phyloP scores from a whole-genome alignment of 2,329 filamentous ascomycete genomes.

The Epichloe gansuensis region DNA sequence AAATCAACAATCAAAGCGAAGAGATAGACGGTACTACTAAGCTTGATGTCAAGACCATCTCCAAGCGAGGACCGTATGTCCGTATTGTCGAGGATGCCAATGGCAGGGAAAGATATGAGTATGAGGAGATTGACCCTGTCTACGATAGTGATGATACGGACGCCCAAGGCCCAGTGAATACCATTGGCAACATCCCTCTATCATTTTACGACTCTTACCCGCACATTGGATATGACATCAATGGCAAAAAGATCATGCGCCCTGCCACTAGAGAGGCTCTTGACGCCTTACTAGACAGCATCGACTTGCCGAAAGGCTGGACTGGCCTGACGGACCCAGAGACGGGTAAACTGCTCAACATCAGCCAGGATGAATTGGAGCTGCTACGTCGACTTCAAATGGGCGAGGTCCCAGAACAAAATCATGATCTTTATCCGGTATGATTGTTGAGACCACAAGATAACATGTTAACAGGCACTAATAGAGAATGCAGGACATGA shows the following conservation, averaged over 20 bases:
- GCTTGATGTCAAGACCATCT: not conserved
- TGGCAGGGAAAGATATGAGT: conserved; percentile 80
- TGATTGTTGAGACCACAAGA: conserved; percentile 13
- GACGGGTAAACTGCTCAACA: conserved; percentile 82
- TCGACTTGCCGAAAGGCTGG: conserved; percentile 94
- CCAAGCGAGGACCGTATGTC: not conserved
- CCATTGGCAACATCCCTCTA: conserved; percentile 87
- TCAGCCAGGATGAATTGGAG: conserved; percentile 79
- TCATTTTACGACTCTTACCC: conserved; percentile 96
- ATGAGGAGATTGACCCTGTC: conserved; percentile 83
- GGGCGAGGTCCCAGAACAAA: conserved; percentile 76
- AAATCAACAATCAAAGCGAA: conserved; percentile 9
- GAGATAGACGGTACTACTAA: not conserved
- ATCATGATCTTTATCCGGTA: conserved; percentile 84
- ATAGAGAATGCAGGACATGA: conserved; percentile 47
- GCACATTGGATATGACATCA: conserved; percentile 97
- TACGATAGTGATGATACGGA: conserved; percentile 96
- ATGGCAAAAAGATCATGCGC: conserved; percentile 94
- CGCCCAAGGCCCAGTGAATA: conserved; percentile 66
- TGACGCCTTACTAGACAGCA: conserved; percentile 87
- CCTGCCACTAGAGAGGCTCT: conserved; percentile 88
- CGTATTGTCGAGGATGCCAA: conserved; percentile 69
- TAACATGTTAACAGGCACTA: not conserved
- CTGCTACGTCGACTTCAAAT: conserved; percentile 78
- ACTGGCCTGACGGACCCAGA: conserved; percentile 88